Conservation (phyloP, 2,329 filamentous ascomycete species). For the Penicillium sclerotiorum region DNA sequence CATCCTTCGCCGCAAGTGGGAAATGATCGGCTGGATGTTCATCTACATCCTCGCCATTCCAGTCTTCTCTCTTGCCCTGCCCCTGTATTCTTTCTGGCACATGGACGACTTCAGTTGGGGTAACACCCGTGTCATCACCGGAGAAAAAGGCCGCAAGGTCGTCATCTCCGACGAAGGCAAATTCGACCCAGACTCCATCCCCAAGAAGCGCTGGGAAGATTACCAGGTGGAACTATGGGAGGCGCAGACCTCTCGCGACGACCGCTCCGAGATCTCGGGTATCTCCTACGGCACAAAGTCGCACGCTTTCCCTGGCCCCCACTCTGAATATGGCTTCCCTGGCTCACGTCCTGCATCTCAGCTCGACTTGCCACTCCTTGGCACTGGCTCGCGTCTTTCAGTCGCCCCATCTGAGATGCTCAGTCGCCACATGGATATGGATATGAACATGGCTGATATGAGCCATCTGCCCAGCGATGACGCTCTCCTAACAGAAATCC, state of each 20-base stretch:
- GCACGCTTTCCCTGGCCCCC: conserved; percentile 52
- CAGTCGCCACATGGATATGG: conserved; percentile 68
- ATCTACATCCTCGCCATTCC: conserved; percentile 90
- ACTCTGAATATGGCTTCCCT: conserved; percentile 72
- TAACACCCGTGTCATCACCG: conserved; percentile 95
- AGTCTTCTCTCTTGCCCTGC: conserved; percentile 86
- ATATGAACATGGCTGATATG: conserved; percentile 76
- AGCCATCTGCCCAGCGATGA: conserved; percentile 82
- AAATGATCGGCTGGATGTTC: conserved; percentile 99
- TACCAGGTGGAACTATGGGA: conserved; percentile 99
- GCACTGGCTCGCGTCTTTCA: conserved; percentile 71
- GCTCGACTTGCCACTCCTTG: conserved; percentile 54
- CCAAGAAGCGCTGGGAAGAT: conserved; percentile 98
- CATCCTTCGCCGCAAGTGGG: conserved; percentile 94
- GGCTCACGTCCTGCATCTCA: conserved; percentile 64
- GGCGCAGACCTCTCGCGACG: conserved; percentile 78
- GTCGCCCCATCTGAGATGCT: conserved; percentile 73
- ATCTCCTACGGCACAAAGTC: conserved; percentile 92
- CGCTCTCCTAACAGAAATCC: conserved; percentile 86
- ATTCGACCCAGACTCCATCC: conserved; percentile 89
- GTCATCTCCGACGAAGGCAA: conserved; percentile 97
- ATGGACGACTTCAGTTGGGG: conserved; percentile 99
- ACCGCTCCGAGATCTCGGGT: conserved; percentile 88
- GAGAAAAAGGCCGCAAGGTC: conserved; percentile 88
- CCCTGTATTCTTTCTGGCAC: conserved; percentile 96